phyloP scores from a whole-genome alignment of 176 grass and related monocot genomes.

The Urochloa ruziziensis region DNA sequence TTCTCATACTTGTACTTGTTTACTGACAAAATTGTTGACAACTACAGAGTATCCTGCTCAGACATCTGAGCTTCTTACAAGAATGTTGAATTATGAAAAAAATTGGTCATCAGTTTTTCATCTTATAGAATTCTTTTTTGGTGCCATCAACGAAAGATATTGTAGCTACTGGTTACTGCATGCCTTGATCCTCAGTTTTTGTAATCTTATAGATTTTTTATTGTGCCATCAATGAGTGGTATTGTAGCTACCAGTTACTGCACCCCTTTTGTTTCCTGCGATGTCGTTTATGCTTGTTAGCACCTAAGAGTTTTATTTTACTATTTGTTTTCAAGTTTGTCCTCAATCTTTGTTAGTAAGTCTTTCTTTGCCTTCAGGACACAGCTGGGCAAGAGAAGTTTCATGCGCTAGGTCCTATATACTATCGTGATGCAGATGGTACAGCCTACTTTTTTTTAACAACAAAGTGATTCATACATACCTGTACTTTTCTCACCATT shows the following conservation, averaged over 20 bases:
- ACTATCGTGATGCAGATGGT: conserved; percentile 87
- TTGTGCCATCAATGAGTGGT: background rate
- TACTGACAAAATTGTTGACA: background rate
- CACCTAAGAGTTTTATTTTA: background rate
- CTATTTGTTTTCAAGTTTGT: background rate
- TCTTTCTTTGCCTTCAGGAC: conserved; percentile 43
- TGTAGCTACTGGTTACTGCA: too few species aligned
- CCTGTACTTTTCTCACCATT: background rate
- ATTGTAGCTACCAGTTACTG: background rate
- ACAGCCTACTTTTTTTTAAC: background rate
- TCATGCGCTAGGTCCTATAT: conserved; percentile 79
- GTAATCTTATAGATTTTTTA: background rate
- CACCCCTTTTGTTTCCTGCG: background rate
- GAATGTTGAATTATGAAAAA: conserved; percentile 1
- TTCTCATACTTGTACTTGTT: background rate
- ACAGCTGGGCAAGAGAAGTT: conserved; percentile 86
- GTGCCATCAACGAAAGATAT: too few species aligned
- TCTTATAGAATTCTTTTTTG: too few species aligned
- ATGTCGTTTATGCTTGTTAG: background rate
- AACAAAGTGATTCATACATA: background rate
- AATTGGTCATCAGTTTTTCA: too few species aligned
- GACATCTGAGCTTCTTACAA: background rate
- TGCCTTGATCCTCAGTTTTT: background rate
- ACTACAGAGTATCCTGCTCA: background rate
- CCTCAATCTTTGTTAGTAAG: background rate